These are phyloP conservation scores for Magnaporthiopsis incrustans DNA, from an alignment of 2,329 filamentous ascomycete genomes.

Conservation along the genomic window DNA sequence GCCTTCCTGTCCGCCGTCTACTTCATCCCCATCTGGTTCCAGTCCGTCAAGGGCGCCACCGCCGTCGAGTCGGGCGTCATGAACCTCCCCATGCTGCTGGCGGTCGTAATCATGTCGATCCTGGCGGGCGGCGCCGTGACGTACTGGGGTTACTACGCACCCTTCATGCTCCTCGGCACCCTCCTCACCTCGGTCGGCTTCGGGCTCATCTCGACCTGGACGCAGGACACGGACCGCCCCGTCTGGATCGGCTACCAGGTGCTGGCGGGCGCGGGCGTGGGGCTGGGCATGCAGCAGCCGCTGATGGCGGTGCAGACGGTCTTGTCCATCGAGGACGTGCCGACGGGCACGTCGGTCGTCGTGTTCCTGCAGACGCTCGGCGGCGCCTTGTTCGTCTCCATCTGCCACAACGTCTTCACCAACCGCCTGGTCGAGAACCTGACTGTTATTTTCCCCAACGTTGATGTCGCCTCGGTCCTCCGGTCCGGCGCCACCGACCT, in stretches of 20 bases:
- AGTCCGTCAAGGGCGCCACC: slow-evolving; percentile 25
- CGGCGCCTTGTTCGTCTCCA: slow-evolving; percentile 29
- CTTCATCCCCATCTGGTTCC: slow-evolving; percentile 27
- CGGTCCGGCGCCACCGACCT: slow-evolving; percentile 19
- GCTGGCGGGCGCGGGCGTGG: slow-evolving; percentile 30
- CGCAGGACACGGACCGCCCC: slow-evolving; percentile 18
- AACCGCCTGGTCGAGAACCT: slow-evolving; percentile 27
- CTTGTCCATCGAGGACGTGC: slow-evolving; percentile 28
- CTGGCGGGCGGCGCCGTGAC: slow-evolving; percentile 21
- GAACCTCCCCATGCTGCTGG: slow-evolving; percentile 25
- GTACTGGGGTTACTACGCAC: slow-evolving; percentile 29
- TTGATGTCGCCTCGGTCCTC: slow-evolving; percentile 16
- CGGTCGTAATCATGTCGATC: slow-evolving; percentile 21
- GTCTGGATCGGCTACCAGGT: slow-evolving; percentile 33
- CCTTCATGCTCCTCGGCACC: slow-evolving; percentile 25
- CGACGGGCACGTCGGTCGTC: slow-evolving; percentile 29
- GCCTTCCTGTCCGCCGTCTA: slow-evolving; percentile 18
- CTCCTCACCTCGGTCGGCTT: slow-evolving; percentile 22
- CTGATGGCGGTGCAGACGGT: slow-evolving; percentile 33
- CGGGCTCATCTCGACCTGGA: slow-evolving; percentile 30
- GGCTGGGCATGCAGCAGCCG: slow-evolving; percentile 31
- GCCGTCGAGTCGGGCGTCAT: slow-evolving; percentile 26
- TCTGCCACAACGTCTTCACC: slow-evolving; percentile 33
- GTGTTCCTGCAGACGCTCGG: slow-evolving; percentile 28
- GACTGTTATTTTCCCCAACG: slow-evolving; percentile 16